These are phyloP conservation scores for Wallacemonas sp. DNA, from an alignment of 208 protist genomes.

Conservation along the genomic window DNA sequence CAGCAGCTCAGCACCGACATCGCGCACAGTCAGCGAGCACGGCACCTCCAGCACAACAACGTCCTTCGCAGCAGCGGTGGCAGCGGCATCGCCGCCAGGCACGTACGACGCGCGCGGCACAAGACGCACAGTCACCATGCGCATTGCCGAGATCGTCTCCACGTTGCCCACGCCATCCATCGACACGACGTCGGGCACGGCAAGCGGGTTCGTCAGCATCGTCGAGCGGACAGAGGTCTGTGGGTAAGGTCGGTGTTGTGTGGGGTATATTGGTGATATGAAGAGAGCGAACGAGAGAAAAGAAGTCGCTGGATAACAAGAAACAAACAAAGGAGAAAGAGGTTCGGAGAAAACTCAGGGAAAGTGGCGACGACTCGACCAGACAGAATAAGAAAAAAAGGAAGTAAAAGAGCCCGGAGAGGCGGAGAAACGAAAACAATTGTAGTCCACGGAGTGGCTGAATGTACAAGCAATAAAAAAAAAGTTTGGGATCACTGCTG, in stretches of 20 bases:
- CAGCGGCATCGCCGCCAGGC: background rate
- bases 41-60: background rate
- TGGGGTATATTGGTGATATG: no score
- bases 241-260: background rate
- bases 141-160: conserved; percentile 4
- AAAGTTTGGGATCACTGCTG: no score
- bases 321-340: background rate
- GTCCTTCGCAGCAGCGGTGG: background rate
- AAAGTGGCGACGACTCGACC: background rate
- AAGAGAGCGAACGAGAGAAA: no score
- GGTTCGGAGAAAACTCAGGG: background rate
- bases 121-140: conserved; percentile 6
- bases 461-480: no score
- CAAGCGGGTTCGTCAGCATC: background rate
- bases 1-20: conserved; percentile 2
- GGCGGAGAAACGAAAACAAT: no score
- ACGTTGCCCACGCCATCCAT: background rate
- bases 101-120: background rate
- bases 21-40: background rate
- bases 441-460: no score
- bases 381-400: conserved; percentile 6
- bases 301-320: background rate
- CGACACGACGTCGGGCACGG: background rate
- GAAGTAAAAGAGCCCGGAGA: background rate
- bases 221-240: background rate